A percentile compares a stretch with the other conserved stretches of the same genome.
phyloP scores from a whole-genome alignment of 305 asterid genomes.

The Fraxinus platypoda region DNA sequence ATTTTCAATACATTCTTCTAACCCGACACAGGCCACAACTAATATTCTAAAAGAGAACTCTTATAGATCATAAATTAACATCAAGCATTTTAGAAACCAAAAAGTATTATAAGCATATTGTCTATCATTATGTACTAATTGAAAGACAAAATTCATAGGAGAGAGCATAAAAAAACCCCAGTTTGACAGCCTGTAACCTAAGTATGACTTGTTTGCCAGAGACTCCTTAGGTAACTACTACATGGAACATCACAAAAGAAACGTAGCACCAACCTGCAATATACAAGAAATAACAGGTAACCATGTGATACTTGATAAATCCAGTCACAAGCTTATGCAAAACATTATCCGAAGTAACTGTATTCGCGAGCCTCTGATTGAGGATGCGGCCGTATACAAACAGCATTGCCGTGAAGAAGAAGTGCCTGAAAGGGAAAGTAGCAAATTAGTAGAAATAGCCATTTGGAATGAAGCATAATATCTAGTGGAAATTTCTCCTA shows the following conservation, averaged over 20 bases:
- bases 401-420: conserved; percentile 96
- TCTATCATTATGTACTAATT: conserved; percentile 2
- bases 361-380: conserved; percentile 92
- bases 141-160: conserved; percentile 4
- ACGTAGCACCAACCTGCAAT: conserved; percentile 64
- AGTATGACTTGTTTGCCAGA: conserved; percentile 5
- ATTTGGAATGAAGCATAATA: background rate
- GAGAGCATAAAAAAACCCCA: conserved; percentile 2
- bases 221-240: conserved; percentile 4
- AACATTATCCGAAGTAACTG: conserved; percentile 77
- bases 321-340: conserved; percentile 77
- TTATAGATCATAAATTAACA: background rate
- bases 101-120: background rate
- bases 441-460: conserved; percentile 2
- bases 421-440: conserved; percentile 66
- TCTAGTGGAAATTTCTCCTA: conserved; percentile 2
- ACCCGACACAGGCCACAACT: background rate
- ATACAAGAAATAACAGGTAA: conserved; percentile 90
- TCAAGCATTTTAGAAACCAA: background rate
- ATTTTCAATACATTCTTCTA: conserved; percentile 21
- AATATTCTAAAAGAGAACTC: background rate
- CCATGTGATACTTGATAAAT: conserved; percentile 95
- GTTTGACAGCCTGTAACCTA: conserved; percentile 1
- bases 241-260: conserved; percentile 14
- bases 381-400: conserved; percentile 95